These are phyloP conservation scores for Microdochium bolleyi DNA, from an alignment of 2,329 filamentous ascomycete genomes.

Conservation along the genomic window DNA sequence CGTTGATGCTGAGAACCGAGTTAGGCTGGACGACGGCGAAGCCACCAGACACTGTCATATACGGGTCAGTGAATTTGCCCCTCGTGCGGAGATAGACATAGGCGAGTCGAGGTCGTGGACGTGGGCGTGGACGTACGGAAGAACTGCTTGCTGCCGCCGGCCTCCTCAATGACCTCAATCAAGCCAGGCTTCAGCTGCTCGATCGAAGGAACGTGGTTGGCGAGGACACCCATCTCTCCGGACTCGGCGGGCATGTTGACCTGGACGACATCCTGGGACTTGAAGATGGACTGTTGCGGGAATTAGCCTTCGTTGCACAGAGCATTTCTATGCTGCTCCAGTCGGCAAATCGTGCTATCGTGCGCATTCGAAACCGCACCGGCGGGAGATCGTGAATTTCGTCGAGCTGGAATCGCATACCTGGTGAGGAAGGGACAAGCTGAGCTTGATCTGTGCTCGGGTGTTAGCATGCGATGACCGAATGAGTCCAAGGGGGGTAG, in stretches of 20 bases:
- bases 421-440: constrained; percentile 95
- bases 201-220: constrained; percentile 97
- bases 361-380: background rate
- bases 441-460: constrained; percentile 75
- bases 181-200: constrained; percentile 98
- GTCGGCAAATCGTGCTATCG: background rate
- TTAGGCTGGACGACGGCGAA: constrained; percentile 96
- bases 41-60: constrained; percentile 73
- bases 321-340: constrained; percentile 3
- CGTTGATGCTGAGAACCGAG: constrained; percentile 95
- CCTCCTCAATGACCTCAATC: constrained; percentile 93
- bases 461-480: constrained; percentile 19
- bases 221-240: constrained; percentile 98
- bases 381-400: background rate
- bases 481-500: constrained; percentile 1
- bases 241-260: constrained; percentile 98
- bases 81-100: too few species aligned
- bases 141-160: constrained; percentile 85
- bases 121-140: constrained; percentile 67
- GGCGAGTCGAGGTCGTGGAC: constrained; percentile 3
- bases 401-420: constrained; percentile 48
- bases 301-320: constrained; percentile 35
- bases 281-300: constrained; percentile 61
- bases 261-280: constrained; percentile 70
- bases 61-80: constrained; percentile 8